These are phyloP conservation scores for Coffea canephora DNA, from an alignment of 257 asterid genomes.

Conservation along the genomic window DNA sequence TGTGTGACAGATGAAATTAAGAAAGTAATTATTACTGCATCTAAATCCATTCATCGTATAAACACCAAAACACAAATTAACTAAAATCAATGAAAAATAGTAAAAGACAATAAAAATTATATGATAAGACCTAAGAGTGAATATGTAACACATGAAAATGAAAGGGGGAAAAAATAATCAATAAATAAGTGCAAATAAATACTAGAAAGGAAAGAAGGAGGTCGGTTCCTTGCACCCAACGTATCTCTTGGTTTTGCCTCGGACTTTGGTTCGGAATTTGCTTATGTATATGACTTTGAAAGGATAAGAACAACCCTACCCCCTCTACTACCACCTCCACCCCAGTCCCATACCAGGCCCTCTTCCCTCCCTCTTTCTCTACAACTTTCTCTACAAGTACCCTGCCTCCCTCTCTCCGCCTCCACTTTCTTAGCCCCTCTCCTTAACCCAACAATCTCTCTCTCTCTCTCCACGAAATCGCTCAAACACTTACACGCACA, in stretches of 20 bases:
- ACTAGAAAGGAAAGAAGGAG: conserved; percentile 52
- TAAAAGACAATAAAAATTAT: background rate
- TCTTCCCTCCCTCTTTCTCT: background rate
- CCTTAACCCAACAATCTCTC: conserved; percentile 20
- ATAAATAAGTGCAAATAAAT: conserved; percentile 1
- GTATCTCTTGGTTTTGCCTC: conserved; percentile 40
- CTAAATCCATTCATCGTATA: background rate
- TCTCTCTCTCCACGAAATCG: conserved; percentile 18
- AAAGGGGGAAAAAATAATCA: conserved; percentile 18
- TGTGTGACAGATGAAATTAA: background rate
- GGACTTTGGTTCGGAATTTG: conserved; percentile 49
- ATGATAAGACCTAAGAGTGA: conserved; percentile 37
- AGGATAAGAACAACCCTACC: conserved; percentile 60
- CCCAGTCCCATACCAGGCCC: background rate
- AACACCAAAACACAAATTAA: background rate
- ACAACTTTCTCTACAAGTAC: conserved; percentile 31
- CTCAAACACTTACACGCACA: background rate
- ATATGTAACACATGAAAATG: conserved; percentile 46
- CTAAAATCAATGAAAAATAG: background rate
- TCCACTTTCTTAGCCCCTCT: conserved; percentile 39
- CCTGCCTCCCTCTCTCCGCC: conserved; percentile 36
- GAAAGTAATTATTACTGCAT: too few species aligned
- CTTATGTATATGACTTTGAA: conserved; percentile 28
- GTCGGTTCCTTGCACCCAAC: conserved; percentile 71
- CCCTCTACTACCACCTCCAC: background rate